Conservation (phyloP, 2,329 filamentous ascomycete species). For the Onygena corvina region DNA sequence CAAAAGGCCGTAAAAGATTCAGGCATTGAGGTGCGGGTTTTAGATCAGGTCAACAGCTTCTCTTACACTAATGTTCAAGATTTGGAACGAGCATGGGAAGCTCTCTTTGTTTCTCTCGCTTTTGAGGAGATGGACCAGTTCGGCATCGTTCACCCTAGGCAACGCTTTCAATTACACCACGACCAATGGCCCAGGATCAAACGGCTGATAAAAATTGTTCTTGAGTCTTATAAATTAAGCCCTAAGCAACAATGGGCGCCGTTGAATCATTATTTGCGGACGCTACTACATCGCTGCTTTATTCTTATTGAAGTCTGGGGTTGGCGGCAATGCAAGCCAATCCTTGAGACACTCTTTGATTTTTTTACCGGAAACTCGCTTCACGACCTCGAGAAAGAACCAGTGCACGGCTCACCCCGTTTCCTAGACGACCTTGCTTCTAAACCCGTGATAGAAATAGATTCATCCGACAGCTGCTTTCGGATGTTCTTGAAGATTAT, state of each 20-base stretch:
- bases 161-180: conserved; percentile 28
- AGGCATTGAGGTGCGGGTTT: conserved; percentile 18
- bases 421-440: conserved; percentile 43
- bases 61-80: conserved; percentile 20
- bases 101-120: conserved; percentile 43
- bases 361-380: conserved; percentile 47
- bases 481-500: conserved; percentile 49
- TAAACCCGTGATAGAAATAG: conserved; percentile 34
- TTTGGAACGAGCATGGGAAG: conserved; percentile 31
- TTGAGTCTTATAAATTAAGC: conserved; percentile 38
- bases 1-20: conserved; percentile 13
- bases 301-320: conserved; percentile 44
- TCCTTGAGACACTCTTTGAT: conserved; percentile 45
- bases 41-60: conserved; percentile 17
- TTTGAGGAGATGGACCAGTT: conserved; percentile 40
- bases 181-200: conserved; percentile 43
- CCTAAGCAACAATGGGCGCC: conserved; percentile 30
- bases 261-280: conserved; percentile 46
- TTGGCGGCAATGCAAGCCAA: conserved; percentile 45
- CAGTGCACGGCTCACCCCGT: conserved; percentile 39
- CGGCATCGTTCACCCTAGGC: conserved; percentile 36
- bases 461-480: conserved; percentile 43
- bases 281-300: conserved; percentile 42
- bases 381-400: conserved; percentile 42
- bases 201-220: conserved; percentile 35